phyloP scores from a whole-genome alignment of 257 asterid species.

The Parsonsia alboflavescens region DNA sequence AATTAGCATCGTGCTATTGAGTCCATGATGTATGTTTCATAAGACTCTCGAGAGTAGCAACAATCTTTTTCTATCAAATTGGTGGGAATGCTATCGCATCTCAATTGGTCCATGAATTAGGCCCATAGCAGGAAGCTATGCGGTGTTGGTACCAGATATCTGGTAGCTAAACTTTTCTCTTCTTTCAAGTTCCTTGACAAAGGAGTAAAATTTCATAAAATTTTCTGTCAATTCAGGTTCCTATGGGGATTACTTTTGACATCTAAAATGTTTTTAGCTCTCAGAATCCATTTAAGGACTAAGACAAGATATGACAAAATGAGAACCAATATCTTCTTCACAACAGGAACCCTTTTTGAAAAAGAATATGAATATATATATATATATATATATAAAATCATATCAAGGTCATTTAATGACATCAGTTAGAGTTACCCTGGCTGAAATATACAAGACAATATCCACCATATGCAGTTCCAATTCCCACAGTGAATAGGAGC shows the following conservation, averaged over 20 bases:
- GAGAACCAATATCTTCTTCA: not conserved
- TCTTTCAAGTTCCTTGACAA: not conserved
- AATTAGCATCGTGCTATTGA: not conserved
- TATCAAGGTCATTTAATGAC: not conserved
- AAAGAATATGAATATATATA: too few species aligned
- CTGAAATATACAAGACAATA: conserved; percentile 79
- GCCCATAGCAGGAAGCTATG: not conserved
- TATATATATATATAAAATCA: too few species aligned
- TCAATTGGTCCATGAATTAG: not conserved
- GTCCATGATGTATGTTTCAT: not conserved
- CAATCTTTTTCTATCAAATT: not conserved
- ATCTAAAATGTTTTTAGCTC: not conserved
- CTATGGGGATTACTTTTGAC: not conserved
- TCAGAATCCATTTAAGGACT: not conserved
- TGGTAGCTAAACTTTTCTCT: not conserved
- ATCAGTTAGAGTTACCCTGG: conserved; percentile 45
- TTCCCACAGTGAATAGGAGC: conserved; percentile 62
- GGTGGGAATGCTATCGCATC: not conserved
- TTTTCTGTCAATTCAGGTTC: not conserved
- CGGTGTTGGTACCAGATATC: not conserved
- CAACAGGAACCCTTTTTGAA: conserved; percentile 5
- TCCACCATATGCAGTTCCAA: conserved; percentile 89
- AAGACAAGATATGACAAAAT: not conserved
- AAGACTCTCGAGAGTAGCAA: not conserved
- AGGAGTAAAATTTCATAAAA: not conserved